Percentiles rank a stretch among this genome's conserved stretches.
Conservation (phyloP, 202 grass and related monocot species). For the Elaeis oleifera region DNA sequence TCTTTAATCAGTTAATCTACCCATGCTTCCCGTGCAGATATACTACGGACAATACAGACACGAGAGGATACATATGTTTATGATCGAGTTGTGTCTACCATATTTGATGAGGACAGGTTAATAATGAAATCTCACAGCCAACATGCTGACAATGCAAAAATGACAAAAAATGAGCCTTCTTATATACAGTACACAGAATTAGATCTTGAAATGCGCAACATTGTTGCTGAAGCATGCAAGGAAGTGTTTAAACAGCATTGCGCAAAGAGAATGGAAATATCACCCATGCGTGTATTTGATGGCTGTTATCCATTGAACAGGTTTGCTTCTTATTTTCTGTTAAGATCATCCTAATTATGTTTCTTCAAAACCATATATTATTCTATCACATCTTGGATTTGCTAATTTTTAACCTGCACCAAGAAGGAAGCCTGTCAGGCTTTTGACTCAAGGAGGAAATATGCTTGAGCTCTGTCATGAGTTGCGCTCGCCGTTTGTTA, state of each 20-base stretch:
- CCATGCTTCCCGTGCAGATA: constrained; percentile 56
- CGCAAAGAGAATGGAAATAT: constrained; percentile 81
- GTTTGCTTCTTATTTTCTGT: constrained; percentile 22
- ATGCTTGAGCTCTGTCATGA: constrained; percentile 95
- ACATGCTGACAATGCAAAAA: constrained; percentile 46
- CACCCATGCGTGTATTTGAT: constrained; percentile 68
- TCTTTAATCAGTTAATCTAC: not conserved
- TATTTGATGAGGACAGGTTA: constrained; percentile 78
- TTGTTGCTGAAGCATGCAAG: constrained; percentile 76
- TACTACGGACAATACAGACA: constrained; percentile 88
- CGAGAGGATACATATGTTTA: constrained; percentile 89
- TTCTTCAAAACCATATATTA: too few relatives aligned
- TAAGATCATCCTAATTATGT: too few relatives aligned
- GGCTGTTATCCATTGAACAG: constrained; percentile 50
- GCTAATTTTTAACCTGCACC: constrained; percentile 16
- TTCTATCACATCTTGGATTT: too few relatives aligned
- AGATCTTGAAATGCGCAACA: constrained; percentile 70
- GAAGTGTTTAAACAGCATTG: constrained; percentile 91
- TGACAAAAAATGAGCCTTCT: constrained; percentile 35
- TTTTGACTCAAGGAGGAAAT: constrained; percentile 86
- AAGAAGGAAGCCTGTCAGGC: constrained; percentile 77
- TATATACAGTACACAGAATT: constrained; percentile 20
- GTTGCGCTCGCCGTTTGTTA: constrained; percentile 75
- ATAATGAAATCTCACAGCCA: constrained; percentile 53
- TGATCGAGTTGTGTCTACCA: constrained; percentile 81